phyloP scores from a whole-genome alignment of 2,329 filamentous ascomycete genomes.

The Aspergillus ruber region DNA sequence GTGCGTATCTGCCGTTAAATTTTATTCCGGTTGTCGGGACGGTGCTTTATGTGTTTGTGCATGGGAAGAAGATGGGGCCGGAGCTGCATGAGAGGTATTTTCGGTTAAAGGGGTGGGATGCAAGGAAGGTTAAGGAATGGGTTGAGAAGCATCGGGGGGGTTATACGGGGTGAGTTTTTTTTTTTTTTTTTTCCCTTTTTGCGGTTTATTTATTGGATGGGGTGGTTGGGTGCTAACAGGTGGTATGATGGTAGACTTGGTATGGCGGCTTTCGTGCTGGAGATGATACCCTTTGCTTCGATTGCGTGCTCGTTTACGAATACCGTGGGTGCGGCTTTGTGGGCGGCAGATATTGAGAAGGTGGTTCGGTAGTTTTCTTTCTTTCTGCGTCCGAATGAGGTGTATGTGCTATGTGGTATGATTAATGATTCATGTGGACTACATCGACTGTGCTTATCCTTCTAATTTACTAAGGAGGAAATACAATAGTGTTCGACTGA shows the following conservation, averaged over 20 bases:
- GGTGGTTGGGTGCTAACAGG: slow-evolving; percentile 3
- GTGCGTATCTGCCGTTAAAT: slow-evolving; percentile 86
- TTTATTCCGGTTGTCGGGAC: slow-evolving; percentile 89
- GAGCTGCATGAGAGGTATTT: slow-evolving; percentile 65
- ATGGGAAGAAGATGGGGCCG: slow-evolving; percentile 56
- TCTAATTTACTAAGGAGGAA: too few species aligned
- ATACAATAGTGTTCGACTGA: too few species aligned
- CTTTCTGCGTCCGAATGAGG: neutral
- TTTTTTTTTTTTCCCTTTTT: slow-evolving; percentile 2
- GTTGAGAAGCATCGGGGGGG: slow-evolving; percentile 63
- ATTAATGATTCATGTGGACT: neutral
- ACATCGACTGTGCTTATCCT: too few species aligned
- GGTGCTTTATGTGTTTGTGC: slow-evolving; percentile 68
- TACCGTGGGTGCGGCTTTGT: slow-evolving; percentile 85
- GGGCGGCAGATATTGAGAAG: slow-evolving; percentile 79
- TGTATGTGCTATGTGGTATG: too few species aligned
- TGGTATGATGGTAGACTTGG: slow-evolving; percentile 56
- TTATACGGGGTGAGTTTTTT: slow-evolving; percentile 66
- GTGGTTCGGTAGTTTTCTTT: slow-evolving; percentile 20
- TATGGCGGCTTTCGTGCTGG: slow-evolving; percentile 72
- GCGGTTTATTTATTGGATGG: too few species aligned
- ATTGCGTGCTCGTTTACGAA: slow-evolving; percentile 88
- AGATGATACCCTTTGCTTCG: slow-evolving; percentile 75
- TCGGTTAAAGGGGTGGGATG: slow-evolving; percentile 74
- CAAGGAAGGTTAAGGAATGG: slow-evolving; percentile 59